Evolutionary conservation across 495 filamentous ascomycete species (phyloP).

Genomic region (Penicillium coprophilum): DNA sequence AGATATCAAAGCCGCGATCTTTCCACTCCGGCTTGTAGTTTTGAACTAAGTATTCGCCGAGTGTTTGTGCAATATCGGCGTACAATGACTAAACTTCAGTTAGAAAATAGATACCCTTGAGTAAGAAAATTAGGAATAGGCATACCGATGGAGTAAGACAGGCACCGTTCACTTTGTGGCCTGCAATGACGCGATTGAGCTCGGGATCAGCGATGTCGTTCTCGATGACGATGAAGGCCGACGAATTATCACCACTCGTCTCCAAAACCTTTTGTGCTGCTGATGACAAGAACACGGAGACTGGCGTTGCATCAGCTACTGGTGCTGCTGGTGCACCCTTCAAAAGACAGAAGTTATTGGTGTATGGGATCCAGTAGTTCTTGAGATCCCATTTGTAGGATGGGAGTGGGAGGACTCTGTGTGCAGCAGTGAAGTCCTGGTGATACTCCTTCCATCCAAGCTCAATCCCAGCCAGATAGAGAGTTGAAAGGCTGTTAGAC

Average conservation of each 20-base stretch:
- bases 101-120: not conserved
- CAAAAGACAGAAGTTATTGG: conserved; percentile 53
- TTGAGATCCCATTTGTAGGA: conserved; percentile 77
- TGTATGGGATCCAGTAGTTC: conserved; percentile 81
- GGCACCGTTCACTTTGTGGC: conserved; percentile 71
- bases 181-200: conserved; percentile 59
- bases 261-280: conserved; percentile 53
- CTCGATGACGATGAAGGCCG: conserved; percentile 60
- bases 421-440: conserved; percentile 61
- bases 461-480: conserved; percentile 65
- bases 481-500: conserved; percentile 53
- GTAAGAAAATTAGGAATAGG: conserved; percentile 1
- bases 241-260: conserved; percentile 53
- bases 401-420: conserved; percentile 66
- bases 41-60: conserved; percentile 66
- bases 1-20: conserved; percentile 59
- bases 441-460: conserved; percentile 80
- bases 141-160: conserved; percentile 55
- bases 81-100: conserved; percentile 55
- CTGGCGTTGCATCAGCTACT: conserved; percentile 29
- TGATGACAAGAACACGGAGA: conserved; percentile 39
- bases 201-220: conserved; percentile 63
- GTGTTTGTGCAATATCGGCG: conserved; percentile 74
- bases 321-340: conserved; percentile 42
- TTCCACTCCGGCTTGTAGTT: conserved; percentile 53